Percentiles rank a stretch among this genome's conserved stretches.
These are phyloP conservation scores for Meripilus lineatus DNA, from an alignment of 1,284 basidiomycete species.

Conservation along the genomic window DNA sequence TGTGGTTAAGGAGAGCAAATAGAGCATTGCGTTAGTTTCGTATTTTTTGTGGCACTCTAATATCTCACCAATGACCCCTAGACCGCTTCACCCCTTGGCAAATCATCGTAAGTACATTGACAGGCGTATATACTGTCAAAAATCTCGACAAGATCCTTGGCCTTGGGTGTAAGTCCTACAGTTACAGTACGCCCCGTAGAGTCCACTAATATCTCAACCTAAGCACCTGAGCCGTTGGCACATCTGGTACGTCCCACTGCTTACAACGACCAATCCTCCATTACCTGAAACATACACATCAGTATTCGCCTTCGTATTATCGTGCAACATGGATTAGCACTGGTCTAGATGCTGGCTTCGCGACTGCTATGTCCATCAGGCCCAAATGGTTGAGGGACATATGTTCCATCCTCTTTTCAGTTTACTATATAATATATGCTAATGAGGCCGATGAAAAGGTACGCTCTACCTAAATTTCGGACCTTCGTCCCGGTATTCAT, in stretches of 20 bases:
- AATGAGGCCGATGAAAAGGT: constrained; percentile 95
- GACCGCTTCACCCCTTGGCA: constrained; percentile 94
- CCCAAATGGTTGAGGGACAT: constrained; percentile 91
- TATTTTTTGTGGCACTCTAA: background rate
- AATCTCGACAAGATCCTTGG: constrained; percentile 89
- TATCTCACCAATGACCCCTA: constrained; percentile 25
- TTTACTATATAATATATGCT: constrained; percentile 93
- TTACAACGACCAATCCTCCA: background rate
- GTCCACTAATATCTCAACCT: constrained; percentile 4
- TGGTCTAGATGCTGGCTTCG: constrained; percentile 95
- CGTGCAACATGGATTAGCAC: constrained; percentile 95
- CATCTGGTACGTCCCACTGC: constrained; percentile 54
- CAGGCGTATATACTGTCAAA: constrained; percentile 78
- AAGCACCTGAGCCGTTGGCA: constrained; percentile 92
- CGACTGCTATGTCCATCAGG: constrained; percentile 90
- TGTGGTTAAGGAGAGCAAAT: constrained; percentile 61
- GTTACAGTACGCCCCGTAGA: too few species aligned
- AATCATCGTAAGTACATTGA: constrained; percentile 82
- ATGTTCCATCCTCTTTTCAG: constrained; percentile 78
- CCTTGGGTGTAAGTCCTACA: constrained; percentile 60
- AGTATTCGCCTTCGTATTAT: constrained; percentile 94
- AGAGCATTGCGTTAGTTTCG: constrained; percentile 49
- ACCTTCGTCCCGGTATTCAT: background rate
- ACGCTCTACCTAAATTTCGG: background rate
- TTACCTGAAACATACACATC: constrained; percentile 1